These are phyloP conservation scores for Pseudocercospora eumusae DNA, from an alignment of 2,329 filamentous ascomycete genomes.

Conservation along the genomic window DNA sequence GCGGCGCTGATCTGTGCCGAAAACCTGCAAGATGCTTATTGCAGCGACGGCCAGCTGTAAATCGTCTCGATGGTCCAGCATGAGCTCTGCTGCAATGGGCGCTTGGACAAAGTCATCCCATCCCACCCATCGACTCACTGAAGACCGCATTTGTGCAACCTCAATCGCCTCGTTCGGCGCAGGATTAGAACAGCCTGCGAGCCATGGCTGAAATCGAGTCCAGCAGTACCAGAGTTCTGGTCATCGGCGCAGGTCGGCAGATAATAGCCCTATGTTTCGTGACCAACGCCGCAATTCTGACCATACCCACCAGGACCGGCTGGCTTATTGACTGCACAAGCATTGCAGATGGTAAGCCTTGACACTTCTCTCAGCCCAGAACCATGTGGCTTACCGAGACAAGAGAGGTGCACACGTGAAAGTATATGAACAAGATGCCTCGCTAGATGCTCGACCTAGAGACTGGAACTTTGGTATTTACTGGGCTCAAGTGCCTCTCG, in stretches of 20 bases:
- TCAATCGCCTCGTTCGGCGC: not conserved
- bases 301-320: conserved; percentile 20
- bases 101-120: not conserved
- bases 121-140: not conserved
- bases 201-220: conserved; percentile 11
- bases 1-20: not conserved
- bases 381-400: conserved; percentile 7
- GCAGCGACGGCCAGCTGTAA: not conserved
- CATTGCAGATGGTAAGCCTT: conserved; percentile 23
- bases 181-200: not conserved
- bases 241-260: conserved; percentile 22
- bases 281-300: conserved; percentile 11
- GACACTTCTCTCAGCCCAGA: not conserved
- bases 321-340: conserved; percentile 26
- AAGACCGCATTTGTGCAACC: not conserved
- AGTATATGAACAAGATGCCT: conserved; percentile 25
- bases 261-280: not conserved
- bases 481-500: conserved; percentile 25
- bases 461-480: conserved; percentile 29
- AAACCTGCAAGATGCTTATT: not conserved
- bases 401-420: conserved; percentile 25
- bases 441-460: conserved; percentile 20
- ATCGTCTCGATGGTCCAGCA: not conserved
- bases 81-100: not conserved
- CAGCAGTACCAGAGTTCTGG: conserved; percentile 18